phyloP scores from a whole-genome alignment of 768 basidiomycete genomes.

The Lactifluus piperatus region DNA sequence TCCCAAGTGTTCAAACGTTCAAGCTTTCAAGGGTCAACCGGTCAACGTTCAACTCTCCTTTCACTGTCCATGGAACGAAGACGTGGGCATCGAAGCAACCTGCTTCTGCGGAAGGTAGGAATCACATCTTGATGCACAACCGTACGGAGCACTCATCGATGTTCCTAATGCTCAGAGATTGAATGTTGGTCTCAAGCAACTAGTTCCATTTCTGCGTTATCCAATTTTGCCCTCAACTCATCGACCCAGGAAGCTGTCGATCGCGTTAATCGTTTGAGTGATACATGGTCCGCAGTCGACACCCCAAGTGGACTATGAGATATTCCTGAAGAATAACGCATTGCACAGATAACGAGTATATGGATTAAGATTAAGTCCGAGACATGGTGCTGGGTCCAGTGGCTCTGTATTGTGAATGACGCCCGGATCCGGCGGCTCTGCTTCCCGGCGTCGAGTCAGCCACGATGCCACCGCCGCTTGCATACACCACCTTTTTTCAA shows the following conservation, averaged over 20 bases:
- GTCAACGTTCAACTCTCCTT: not conserved
- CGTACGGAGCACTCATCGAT: conserved; percentile 9
- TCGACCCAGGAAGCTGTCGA: conserved; percentile 50
- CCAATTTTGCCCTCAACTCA: conserved; percentile 43
- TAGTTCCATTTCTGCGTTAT: conserved; percentile 46
- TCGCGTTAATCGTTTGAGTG: conserved; percentile 64
- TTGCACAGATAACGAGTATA: too few species aligned
- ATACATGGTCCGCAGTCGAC: conserved; percentile 67
- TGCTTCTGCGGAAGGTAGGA: conserved; percentile 67
- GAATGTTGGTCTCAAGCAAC: conserved; percentile 69
- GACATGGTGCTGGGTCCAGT: too few species aligned
- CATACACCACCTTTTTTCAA: too few species aligned
- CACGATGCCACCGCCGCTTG: too few species aligned
- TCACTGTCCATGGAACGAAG: conserved; percentile 50
- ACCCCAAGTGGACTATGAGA: too few species aligned
- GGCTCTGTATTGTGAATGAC: too few species aligned
- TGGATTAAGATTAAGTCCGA: too few species aligned
- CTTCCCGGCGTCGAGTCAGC: too few species aligned
- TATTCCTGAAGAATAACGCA: too few species aligned
- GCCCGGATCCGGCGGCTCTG: too few species aligned
- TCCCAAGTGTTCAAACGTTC: too few species aligned
- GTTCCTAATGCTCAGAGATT: conserved; percentile 41
- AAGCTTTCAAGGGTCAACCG: too few species aligned
- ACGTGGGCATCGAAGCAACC: conserved; percentile 53
- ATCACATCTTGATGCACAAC: conserved; percentile 18